These are phyloP conservation scores for Rhytidhysteron rufulum DNA, from an alignment of 2,329 filamentous ascomycete genomes.

Conservation along the genomic window DNA sequence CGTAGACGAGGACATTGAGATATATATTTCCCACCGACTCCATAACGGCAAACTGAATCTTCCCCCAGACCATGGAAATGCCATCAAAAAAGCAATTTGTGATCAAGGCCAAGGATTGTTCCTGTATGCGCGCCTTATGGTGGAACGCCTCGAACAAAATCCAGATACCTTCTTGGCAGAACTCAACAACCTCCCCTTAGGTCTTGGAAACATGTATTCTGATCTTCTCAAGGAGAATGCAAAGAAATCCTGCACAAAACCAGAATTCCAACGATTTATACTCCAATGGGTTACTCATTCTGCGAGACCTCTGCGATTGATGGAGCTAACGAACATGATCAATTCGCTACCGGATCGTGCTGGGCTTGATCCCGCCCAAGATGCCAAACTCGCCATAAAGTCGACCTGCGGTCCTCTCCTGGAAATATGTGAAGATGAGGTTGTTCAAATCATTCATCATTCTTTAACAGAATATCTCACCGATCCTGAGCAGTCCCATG, in stretches of 20 bases:
- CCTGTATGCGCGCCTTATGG: constrained; percentile 43
- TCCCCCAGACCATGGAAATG: not conserved
- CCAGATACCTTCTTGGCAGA: constrained; percentile 18
- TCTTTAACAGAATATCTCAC: constrained; percentile 48
- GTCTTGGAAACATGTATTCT: constrained; percentile 41
- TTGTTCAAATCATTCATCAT: constrained; percentile 45
- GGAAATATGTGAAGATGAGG: constrained; percentile 45
- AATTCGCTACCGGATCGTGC: not conserved
- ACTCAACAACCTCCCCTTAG: constrained; percentile 30
- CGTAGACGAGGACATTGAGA: constrained; percentile 41
- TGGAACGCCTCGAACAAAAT: constrained; percentile 33
- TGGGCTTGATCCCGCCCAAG: not conserved
- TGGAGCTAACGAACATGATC: constrained; percentile 34
- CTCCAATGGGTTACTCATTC: constrained; percentile 43
- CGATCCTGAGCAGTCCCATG: not conserved
- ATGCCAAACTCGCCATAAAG: not conserved
- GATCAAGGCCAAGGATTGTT: constrained; percentile 43
- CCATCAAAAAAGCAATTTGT: constrained; percentile 26
- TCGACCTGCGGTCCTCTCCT: constrained; percentile 40
- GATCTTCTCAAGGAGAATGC: constrained; percentile 36
- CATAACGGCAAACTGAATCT: constrained; percentile 2
- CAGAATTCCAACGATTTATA: constrained; percentile 34
- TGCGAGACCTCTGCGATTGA: constrained; percentile 38
- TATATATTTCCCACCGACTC: constrained; percentile 31
- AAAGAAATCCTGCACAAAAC: constrained; percentile 23